Conservation (phyloP, 2,329 filamentous ascomycete species). For the Cordyceps cicadae region DNA sequence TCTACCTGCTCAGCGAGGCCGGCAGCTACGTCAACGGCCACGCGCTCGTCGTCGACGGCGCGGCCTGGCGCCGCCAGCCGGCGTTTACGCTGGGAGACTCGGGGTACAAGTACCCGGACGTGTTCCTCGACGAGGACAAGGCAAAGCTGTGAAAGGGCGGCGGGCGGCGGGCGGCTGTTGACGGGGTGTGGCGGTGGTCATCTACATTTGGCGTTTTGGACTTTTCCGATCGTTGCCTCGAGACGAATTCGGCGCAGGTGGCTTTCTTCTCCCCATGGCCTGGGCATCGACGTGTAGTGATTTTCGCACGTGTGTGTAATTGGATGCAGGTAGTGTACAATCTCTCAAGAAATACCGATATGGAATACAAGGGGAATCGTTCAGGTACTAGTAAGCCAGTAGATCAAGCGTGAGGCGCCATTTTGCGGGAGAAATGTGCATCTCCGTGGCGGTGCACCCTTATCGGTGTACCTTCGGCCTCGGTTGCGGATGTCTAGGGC, state of each 20-base stretch:
- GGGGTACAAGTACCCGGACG: conserved; percentile 46
- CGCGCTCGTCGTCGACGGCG: conserved; percentile 65
- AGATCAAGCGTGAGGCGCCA: background rate
- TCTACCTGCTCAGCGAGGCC: conserved; percentile 79
- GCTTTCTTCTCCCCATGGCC: background rate
- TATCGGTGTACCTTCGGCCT: conserved; percentile 4
- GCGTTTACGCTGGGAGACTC: conserved; percentile 36
- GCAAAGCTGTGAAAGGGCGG: conserved; percentile 33
- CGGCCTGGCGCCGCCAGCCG: conserved; percentile 46
- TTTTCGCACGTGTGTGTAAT: background rate
- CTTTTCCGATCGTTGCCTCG: background rate
- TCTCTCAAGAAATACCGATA: background rate
- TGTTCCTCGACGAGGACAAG: conserved; percentile 27
- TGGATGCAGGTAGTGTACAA: background rate
- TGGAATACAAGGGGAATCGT: background rate
- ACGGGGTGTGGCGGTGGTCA: background rate
- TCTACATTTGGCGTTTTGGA: background rate
- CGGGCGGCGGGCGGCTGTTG: background rate
- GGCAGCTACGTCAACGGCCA: conserved; percentile 83
- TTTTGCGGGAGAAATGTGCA: background rate
- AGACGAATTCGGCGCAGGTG: background rate
- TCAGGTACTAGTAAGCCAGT: background rate
- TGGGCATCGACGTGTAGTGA: background rate
- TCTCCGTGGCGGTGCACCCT: conserved; percentile 1
- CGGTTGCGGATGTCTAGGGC: background rate